Percentiles rank a stretch among this genome's conserved stretches.
Conservation (phyloP, 768 basidiomycete genomes). For the Suillus lakei region DNA sequence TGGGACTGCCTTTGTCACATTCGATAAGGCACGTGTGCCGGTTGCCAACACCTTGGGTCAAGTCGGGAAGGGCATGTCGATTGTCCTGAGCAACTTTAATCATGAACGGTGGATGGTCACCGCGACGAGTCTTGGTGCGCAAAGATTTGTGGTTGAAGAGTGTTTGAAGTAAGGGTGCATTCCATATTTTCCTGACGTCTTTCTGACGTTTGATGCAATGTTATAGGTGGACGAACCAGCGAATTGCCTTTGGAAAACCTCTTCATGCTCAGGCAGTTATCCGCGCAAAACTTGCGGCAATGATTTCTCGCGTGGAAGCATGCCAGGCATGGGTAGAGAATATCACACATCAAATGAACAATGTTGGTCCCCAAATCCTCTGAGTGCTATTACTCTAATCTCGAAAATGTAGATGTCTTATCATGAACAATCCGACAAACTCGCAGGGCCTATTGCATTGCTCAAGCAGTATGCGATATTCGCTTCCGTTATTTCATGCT, state of each 20-base stretch:
- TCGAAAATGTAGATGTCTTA: slow-evolving; percentile 73
- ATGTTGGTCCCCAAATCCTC: slow-evolving; percentile 47
- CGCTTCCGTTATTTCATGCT: not conserved
- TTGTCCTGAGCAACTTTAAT: slow-evolving; percentile 86
- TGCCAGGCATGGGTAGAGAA: slow-evolving; percentile 90
- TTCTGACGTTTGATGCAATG: slow-evolving; percentile 16
- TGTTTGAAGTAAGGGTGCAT: slow-evolving; percentile 69
- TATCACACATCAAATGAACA: slow-evolving; percentile 91
- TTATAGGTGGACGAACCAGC: slow-evolving; percentile 83
- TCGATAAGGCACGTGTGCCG: slow-evolving; percentile 83
- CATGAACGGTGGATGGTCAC: slow-evolving; percentile 92
- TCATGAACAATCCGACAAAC: slow-evolving; percentile 77
- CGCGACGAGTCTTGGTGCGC: slow-evolving; percentile 70
- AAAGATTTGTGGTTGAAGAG: slow-evolving; percentile 86
- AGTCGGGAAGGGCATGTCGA: slow-evolving; percentile 81
- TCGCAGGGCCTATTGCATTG: slow-evolving; percentile 89
- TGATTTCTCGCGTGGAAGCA: slow-evolving; percentile 90
- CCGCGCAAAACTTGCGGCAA: slow-evolving; percentile 81
- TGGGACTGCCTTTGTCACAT: slow-evolving; percentile 86
- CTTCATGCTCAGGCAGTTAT: slow-evolving; percentile 85
- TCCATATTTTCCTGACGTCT: not conserved
- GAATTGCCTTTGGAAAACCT: slow-evolving; percentile 90
- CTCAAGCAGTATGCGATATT: slow-evolving; percentile 74
- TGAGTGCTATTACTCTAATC: not conserved
- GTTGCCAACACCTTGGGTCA: slow-evolving; percentile 87